Percentiles rank a stretch among this genome's conserved stretches.
phyloP scores from a whole-genome alignment of 768 basidiomycete genomes.

The Symmetrospora coprosmae region DNA sequence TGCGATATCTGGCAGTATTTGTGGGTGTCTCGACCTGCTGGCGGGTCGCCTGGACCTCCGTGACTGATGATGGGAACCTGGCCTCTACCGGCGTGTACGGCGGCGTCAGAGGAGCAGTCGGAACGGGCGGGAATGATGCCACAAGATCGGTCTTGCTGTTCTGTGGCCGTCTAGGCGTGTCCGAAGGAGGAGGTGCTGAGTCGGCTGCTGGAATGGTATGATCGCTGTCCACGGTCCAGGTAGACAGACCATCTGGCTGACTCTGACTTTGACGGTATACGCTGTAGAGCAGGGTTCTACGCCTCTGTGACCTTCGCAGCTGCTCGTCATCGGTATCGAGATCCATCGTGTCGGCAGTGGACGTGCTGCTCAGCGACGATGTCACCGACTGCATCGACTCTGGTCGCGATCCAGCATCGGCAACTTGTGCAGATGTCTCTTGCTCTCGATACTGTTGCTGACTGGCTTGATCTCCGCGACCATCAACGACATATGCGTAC shows the following conservation, averaged over 20 bases:
- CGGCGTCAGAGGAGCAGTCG: neutral
- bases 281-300: conserved; percentile 1
- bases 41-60: too few relatives aligned
- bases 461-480: too few relatives aligned
- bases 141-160: too few relatives aligned
- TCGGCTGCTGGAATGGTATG: too few relatives aligned
- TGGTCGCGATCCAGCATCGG: neutral
- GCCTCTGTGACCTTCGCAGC: neutral
- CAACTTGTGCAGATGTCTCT: neutral
- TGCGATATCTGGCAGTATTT: neutral
- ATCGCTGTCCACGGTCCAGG: too few relatives aligned
- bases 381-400: neutral
- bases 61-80: too few relatives aligned
- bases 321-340: neutral
- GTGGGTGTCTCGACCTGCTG: too few relatives aligned
- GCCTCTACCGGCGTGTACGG: conserved; percentile 1
- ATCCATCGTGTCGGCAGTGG: conserved; percentile 4
- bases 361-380: neutral
- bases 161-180: too few relatives aligned
- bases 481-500: too few relatives aligned
- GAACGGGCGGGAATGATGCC: neutral
- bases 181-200: too few relatives aligned
- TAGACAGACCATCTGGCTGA: neutral
- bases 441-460: too few relatives aligned
- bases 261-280: conserved; percentile 5